A percentile compares a stretch with the other conserved stretches of the same genome.
These are phyloP conservation scores for Albugo candida DNA, from an alignment of 352 stramenopile genomes.

Conservation along the genomic window DNA sequence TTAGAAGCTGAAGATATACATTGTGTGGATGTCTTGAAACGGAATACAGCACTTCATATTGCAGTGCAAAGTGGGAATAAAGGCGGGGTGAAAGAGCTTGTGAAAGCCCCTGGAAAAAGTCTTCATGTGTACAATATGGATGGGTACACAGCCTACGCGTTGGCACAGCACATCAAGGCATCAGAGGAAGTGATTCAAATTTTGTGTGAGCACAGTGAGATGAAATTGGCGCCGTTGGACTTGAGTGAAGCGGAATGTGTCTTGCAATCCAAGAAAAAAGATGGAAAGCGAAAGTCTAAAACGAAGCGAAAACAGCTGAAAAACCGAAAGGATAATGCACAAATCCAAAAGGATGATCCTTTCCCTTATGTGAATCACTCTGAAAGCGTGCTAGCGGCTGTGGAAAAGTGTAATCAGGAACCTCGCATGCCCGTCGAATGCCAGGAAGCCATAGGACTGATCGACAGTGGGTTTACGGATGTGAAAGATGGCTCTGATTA, in stretches of 20 bases:
- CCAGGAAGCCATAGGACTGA: too few relatives aligned
- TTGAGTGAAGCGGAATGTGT: too few relatives aligned
- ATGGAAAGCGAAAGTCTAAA: constrained; percentile 2
- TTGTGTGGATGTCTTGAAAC: constrained; percentile 20
- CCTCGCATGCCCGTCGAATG: too few relatives aligned
- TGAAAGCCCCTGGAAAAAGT: constrained; percentile 5
- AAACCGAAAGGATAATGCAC: not conserved
- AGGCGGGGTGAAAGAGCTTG: constrained; percentile 17
- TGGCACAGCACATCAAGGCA: constrained; percentile 1
- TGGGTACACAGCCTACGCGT: constrained; percentile 9
- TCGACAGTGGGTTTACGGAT: not conserved
- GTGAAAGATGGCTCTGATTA: not conserved
- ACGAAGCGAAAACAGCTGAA: constrained; percentile 3
- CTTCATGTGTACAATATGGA: constrained; percentile 5
- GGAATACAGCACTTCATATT: constrained; percentile 56
- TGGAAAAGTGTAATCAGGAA: too few relatives aligned
- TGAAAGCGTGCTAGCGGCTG: not conserved
- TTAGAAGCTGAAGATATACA: constrained; percentile 8
- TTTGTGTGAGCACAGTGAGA: too few relatives aligned
- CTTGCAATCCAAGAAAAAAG: not conserved
- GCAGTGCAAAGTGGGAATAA: constrained; percentile 43
- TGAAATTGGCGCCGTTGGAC: too few relatives aligned
- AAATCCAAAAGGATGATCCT: not conserved
- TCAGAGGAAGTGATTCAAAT: too few relatives aligned
- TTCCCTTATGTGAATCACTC: not conserved